These are phyloP conservation scores for Neurospora hispaniola DNA, from an alignment of 495 filamentous ascomycete species.

Conservation along the genomic window DNA sequence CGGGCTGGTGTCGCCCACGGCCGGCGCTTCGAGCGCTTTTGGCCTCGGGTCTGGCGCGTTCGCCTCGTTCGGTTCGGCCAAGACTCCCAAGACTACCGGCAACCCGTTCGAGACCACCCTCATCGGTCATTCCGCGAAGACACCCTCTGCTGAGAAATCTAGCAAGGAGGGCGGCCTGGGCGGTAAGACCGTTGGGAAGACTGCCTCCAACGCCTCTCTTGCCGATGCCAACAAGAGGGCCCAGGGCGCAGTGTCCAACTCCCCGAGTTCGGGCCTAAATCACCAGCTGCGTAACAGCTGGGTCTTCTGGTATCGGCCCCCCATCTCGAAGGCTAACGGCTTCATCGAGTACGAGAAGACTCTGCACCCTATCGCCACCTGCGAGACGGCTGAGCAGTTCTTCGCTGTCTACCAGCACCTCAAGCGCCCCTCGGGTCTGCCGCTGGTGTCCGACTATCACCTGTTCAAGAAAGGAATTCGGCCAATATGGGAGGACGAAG, in stretches of 20 bases:
- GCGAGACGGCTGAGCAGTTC: constrained; percentile 80
- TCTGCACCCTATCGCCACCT: constrained; percentile 70
- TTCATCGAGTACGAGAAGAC: constrained; percentile 99
- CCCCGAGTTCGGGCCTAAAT: constrained; percentile 16
- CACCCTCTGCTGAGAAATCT: constrained; percentile 51
- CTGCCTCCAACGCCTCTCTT: constrained; percentile 31
- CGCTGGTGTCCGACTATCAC: constrained; percentile 93
- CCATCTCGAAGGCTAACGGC: constrained; percentile 72
- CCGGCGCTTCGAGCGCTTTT: constrained; percentile 83
- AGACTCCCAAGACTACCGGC: constrained; percentile 81
- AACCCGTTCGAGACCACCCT: constrained; percentile 63
- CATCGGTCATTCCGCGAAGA: constrained; percentile 47
- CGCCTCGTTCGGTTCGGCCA: constrained; percentile 83
- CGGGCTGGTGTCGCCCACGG: constrained; percentile 73
- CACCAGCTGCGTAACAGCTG: constrained; percentile 75
- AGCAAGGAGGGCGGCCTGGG: constrained; percentile 37
- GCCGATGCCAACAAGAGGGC: constrained; percentile 25
- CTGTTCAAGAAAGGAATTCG: constrained; percentile 95
- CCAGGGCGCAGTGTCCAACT: constrained; percentile 8
- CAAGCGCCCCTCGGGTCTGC: constrained; percentile 76
- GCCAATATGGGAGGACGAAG: constrained; percentile 97
- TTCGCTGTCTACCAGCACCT: constrained; percentile 87
- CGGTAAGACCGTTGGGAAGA: constrained; percentile 29
- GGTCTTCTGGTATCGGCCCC: constrained; percentile 95
- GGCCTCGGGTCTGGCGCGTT: constrained; percentile 92